Base-by-base conservation (phyloP, 805 yeast species). In the Yarrowia sp. region DNA sequence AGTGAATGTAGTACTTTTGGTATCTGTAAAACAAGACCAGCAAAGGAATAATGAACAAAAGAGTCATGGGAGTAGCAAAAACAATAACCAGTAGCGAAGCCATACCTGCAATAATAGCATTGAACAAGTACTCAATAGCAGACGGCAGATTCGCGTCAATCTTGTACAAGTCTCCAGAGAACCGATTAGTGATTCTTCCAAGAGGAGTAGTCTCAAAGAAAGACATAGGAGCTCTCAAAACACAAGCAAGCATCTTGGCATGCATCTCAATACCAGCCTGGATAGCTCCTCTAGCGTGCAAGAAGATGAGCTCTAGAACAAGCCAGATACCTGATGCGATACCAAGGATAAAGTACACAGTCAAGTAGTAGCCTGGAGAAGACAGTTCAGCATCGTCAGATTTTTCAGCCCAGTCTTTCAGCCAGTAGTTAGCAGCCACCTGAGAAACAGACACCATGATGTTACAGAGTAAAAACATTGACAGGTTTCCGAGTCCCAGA, bases 131-230 rank as follows among this genome's bases (percentile, higher is more conserved):
- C 33, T 72, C 68, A 66, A 79, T 75, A 9, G 75, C 74, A 1
- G 73, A 68, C 9, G 76, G 72, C 43, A 79, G 71, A 85, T 84
- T 79, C 72, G 90, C 96, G 77, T 92, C 98, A 67, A 92, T 85
- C 73, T 89, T 90, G 77, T 90, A 89, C 53, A 92, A 85, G 80
- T 92, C 98, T 73, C 85, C 89, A 1, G 97, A 89, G 72, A 92
- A 92, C 74, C 98, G 82, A 78, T 92, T 92, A 74, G 92, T 81
- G 65, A 92, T 85, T 76, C 98, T 83, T 36, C 98, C 98, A 68
- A 92, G 86, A 63, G 98, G 98, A 0, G 97, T 92, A 0, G 96
- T 90, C 76, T 92, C 98, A 72, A 92, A 92, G 73, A 92, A 92
- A 41, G 89, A 82, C 97, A 92, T 92, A 66, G 98, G 98, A 0